Base-by-base conservation (phyloP, 345 rosid species). In the Pistacia vera region DNA sequence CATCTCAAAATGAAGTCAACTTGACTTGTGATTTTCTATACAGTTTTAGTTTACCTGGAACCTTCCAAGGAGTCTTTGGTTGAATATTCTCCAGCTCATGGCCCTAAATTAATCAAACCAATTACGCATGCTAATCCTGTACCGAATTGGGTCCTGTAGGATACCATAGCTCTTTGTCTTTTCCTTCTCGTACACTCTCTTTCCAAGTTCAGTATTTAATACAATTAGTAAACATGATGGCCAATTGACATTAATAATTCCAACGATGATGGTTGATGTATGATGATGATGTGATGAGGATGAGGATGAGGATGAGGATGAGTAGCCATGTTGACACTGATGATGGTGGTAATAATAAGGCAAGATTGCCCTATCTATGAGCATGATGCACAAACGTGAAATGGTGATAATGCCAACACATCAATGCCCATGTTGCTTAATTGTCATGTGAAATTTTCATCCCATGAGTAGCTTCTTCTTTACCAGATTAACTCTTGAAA, bases 211-310 rank as follows among this genome's bases (percentile, higher is more conserved):
- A 6, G 55, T 44, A 13, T 3, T 2, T 5, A 3, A 52, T 35
- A 52, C 12, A 17, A 49, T 30, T 30, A 68, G 9, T 52, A 8
- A 9, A 68, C 2, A 11, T 16, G 66, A 14, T 46, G 18, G 16
- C 12, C 68, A 62, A 30, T 35, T 11, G 5, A 5, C 33, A 38
- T 38, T 18, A 7, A n/a, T 57, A 38, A 18, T 20, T 9, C 56
- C 18, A 4, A 48, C 63, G 30, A 33, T 49, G 8, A 30, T 17
- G 46, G 66, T 13, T 16, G 57, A 14, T 60, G 41, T 22, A 55
- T n/a, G 11, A 38, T 41, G 35, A 28, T 70, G 66, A 71, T 30
- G 9, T 30, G 67, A 60, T 72, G 56, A 58, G 10, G 74, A 30
- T 8, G 56, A 58, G 17, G 67, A 60, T 72, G 56, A 58, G 10